Evolutionary conservation across 768 basidiomycete genomes (phyloP).

Genomic region (Mycena floridula): DNA sequence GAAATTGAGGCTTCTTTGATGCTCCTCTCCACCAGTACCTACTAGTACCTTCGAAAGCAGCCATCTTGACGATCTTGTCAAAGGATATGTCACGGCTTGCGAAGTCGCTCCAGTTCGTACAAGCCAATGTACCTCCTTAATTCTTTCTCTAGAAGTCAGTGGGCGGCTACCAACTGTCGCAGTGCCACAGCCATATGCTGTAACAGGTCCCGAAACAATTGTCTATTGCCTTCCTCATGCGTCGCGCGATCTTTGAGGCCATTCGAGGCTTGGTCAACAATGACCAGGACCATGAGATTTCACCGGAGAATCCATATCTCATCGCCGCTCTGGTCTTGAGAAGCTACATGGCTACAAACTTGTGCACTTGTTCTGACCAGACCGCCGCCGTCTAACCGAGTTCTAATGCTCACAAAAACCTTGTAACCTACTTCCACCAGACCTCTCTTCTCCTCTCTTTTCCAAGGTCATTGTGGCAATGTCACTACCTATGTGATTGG

Average conservation of each 20-base stretch:
- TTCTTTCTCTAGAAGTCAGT: background rate
- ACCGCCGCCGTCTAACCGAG: background rate
- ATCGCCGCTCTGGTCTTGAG: background rate
- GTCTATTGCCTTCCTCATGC: background rate
- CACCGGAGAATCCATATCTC: background rate
- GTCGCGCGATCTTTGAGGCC: background rate
- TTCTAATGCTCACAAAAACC: too few species aligned
- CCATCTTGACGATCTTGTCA: too few species aligned
- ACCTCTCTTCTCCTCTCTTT: too few species aligned
- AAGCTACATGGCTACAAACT: background rate
- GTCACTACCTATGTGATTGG: too few species aligned
- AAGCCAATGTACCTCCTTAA: background rate
- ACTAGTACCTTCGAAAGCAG: too few species aligned
- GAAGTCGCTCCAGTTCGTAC: background rate
- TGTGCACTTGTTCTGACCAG: background rate
- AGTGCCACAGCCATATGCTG: background rate
- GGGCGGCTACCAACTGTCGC: background rate
- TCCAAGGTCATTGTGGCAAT: too few species aligned
- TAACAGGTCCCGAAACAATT: background rate
- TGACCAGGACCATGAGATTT: background rate
- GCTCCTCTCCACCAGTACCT: too few species aligned
- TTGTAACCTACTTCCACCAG: too few species aligned
- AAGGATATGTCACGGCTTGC: background rate
- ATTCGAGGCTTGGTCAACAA: background rate
- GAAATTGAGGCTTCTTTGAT: too few species aligned